These are phyloP conservation scores for Coprinellus micaceus DNA, from an alignment of 768 basidiomycete species.

Conservation along the genomic window DNA sequence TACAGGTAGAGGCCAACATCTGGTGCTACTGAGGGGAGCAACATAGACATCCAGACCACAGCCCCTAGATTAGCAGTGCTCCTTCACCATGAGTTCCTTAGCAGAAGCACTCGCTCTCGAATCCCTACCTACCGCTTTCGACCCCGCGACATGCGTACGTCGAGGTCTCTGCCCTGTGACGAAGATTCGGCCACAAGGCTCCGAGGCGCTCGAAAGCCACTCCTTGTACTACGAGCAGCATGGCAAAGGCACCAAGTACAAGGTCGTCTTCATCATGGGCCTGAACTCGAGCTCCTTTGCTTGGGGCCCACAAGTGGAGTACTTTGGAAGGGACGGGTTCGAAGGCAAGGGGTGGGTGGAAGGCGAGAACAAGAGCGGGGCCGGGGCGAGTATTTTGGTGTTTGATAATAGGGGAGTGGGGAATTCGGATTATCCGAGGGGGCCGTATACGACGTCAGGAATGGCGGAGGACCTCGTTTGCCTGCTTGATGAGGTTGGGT, in stretches of 20 bases:
- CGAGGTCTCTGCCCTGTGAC: conserved; percentile 79
- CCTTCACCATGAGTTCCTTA: too few relatives aligned
- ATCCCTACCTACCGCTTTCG: conserved; percentile 47
- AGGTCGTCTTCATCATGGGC: conserved; percentile 78
- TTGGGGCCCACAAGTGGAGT: conserved; percentile 61
- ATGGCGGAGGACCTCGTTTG: conserved; percentile 76
- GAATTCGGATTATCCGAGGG: conserved; percentile 63
- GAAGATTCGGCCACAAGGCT: conserved; percentile 41
- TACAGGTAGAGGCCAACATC: neutral
- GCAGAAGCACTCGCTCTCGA: conserved; percentile 2
- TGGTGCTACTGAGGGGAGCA: neutral
- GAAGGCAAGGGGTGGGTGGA: conserved; percentile 18
- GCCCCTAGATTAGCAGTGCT: too few relatives aligned
- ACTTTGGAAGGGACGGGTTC: conserved; percentile 44
- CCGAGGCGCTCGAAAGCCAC: conserved; percentile 54
- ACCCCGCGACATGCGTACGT: conserved; percentile 55
- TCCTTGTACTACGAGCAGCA: conserved; percentile 81
- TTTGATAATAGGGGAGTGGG: conserved; percentile 88
- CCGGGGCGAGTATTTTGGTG: conserved; percentile 57
- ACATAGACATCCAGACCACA: neutral
- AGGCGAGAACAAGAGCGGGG: conserved; percentile 19
- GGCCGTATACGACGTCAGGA: conserved; percentile 70
- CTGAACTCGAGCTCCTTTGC: conserved; percentile 61
- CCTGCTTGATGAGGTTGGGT: conserved; percentile 67
- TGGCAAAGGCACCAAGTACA: conserved; percentile 49